These are phyloP conservation scores for Fistulina hepatica DNA, from an alignment of 1,284 basidiomycete genomes.

Conservation along the genomic window DNA sequence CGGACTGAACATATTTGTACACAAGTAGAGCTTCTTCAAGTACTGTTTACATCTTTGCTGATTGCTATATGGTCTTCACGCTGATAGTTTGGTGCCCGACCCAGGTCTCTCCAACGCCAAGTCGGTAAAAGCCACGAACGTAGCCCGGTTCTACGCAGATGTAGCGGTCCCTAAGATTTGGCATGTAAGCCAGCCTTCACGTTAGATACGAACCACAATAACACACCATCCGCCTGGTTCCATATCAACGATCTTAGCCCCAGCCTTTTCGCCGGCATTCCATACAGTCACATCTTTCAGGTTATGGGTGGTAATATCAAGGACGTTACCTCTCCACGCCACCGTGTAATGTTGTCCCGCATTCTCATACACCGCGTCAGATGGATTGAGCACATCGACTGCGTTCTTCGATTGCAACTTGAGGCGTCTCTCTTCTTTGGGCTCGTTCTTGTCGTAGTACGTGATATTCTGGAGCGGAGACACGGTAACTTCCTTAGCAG, in stretches of 20 bases:
- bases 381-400: constrained; percentile 55
- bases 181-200: background rate
- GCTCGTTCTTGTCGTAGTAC: constrained; percentile 73
- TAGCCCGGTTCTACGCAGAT: constrained; percentile 83
- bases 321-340: constrained; percentile 44
- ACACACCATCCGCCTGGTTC: constrained; percentile 76
- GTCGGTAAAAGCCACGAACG: constrained; percentile 52
- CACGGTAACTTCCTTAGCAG: constrained; percentile 45
- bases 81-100: constrained; percentile 57
- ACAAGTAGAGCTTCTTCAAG: too few species aligned
- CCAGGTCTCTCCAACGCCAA: constrained; percentile 61
- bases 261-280: constrained; percentile 69
- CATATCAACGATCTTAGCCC: constrained; percentile 74
- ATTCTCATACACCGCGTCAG: constrained; percentile 68
- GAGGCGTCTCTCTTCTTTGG: constrained; percentile 39
- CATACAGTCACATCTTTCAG: constrained; percentile 77
- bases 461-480: constrained; percentile 46
- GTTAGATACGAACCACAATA: too few species aligned
- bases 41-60: too few species aligned
- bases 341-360: constrained; percentile 46
- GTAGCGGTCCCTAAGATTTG: constrained; percentile 52
- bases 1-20: too few species aligned
- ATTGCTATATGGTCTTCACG: too few species aligned
- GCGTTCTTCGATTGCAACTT: constrained; percentile 48
- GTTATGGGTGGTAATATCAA: constrained; percentile 41